Percentiles rank a stretch among this genome's conserved stretches.
Evolutionary conservation across 176 grass and related monocot species (phyloP).

Genomic region (Saccharum officinarum): DNA sequence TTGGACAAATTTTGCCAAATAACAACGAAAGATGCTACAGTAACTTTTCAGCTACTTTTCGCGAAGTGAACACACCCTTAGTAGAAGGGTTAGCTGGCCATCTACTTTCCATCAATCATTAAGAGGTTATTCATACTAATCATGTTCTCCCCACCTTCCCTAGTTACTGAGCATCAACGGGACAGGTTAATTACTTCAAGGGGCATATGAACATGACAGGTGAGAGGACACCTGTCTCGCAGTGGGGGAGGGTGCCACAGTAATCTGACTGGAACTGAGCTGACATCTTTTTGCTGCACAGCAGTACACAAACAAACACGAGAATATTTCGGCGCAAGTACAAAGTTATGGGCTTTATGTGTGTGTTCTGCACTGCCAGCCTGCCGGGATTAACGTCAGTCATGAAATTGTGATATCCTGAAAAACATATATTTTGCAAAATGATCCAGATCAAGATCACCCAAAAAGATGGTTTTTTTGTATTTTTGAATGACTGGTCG

Average conservation of each 20-base stretch:
- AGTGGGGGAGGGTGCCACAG: not conserved
- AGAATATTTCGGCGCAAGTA: slow-evolving; percentile 28
- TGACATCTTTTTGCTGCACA: not conserved
- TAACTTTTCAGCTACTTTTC: no score
- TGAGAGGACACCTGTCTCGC: slow-evolving; percentile 21
- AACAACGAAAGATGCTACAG: no score
- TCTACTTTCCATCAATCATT: slow-evolving; percentile 22
- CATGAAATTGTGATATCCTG: no score
- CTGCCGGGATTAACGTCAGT: not conserved
- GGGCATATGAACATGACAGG: not conserved
- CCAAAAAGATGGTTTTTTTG: not conserved
- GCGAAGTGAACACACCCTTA: no score
- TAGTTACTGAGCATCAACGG: slow-evolving; percentile 4
- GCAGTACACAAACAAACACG: not conserved
- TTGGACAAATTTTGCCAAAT: no score
- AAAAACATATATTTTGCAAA: not conserved
- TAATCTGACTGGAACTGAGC: not conserved
- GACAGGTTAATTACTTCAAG: not conserved
- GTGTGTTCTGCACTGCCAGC: not conserved
- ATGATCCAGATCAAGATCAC: not conserved
- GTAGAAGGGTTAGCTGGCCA: slow-evolving; percentile 15
- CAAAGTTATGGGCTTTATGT: not conserved
- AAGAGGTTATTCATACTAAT: not conserved
- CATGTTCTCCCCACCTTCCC: not conserved
- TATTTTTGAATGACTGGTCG: not conserved